phyloP scores from a whole-genome alignment of 2,329 filamentous ascomycete species.

The Coniochaeta sp. region DNA sequence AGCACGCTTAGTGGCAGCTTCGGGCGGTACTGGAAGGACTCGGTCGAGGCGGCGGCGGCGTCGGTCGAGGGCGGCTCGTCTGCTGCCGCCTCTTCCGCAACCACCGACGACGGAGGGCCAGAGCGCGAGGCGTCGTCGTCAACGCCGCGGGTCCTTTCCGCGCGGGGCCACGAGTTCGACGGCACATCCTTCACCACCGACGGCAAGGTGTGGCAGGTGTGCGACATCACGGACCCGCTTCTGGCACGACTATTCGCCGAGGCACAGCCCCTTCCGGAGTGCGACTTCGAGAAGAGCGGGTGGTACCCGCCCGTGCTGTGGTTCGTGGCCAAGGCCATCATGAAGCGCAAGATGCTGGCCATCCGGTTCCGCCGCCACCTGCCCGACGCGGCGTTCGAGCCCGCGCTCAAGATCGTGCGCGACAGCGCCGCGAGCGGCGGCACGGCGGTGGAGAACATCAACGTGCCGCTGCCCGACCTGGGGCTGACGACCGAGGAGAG shows the following conservation, averaged over 20 bases:
- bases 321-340: slow-evolving; percentile 77
- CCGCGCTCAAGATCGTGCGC: slow-evolving; percentile 24
- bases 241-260: slow-evolving; percentile 59
- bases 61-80: too few species aligned
- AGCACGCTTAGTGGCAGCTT: slow-evolving; percentile 13
- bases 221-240: slow-evolving; percentile 80
- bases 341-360: slow-evolving; percentile 76
- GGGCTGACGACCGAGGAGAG: slow-evolving; percentile 29
- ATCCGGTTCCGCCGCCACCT: slow-evolving; percentile 51
- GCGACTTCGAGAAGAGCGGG: slow-evolving; percentile 59
- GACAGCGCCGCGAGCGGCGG: slow-evolving; percentile 13
- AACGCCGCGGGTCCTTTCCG: slow-evolving; percentile 20
- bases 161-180: slow-evolving; percentile 70
- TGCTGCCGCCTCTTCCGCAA: too few species aligned
- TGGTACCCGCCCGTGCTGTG: slow-evolving; percentile 81
- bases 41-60: slow-evolving; percentile 7
- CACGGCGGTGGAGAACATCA: slow-evolving; percentile 21
- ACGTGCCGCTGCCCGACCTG: slow-evolving; percentile 29
- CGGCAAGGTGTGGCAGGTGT: slow-evolving; percentile 90
- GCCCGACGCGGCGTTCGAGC: slow-evolving; percentile 37
- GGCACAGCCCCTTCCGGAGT: slow-evolving; percentile 49
- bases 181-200: slow-evolving; percentile 68
- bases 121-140: not conserved
- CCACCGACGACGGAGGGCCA: slow-evolving; percentile 7
- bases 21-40: slow-evolving; percentile 18